Evolutionary conservation across 2,329 filamentous ascomycete genomes (phyloP), one percentile per base, ranked within the genome.

Genomic region (Penicillium capsulatum): DNA sequence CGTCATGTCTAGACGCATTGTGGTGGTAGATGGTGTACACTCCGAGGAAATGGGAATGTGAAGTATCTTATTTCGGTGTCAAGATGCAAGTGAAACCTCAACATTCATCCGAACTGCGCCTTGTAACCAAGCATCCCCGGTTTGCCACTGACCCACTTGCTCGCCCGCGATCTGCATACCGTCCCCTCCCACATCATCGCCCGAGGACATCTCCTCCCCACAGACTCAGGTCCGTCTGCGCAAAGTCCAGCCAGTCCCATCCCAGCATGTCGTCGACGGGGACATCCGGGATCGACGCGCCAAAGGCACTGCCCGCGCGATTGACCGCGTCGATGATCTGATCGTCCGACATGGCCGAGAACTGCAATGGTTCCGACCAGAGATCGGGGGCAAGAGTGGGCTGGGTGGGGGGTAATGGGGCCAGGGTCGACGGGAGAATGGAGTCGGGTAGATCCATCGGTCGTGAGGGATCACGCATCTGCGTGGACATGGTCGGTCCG

Each of bases 261-360:
- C 73, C 75, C 27, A 72, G 71, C 60, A 77, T 72, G 32, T 82
- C 77, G 27, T 81, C 77, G 64, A 79, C 74, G 0, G 76, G 74
- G 7, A 82, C 65, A 45, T 77, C 74, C 4, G 73, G 71, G 41
- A 78, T 70, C 2, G 68, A 71, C 1, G 72, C 68, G 13, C 79
- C 75, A 45, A 83, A 76, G 11, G 75, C 73, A 17, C 79, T 75
- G 3, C 75, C 79, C 1, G 79, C 77, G 45, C 78, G 75, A 53
- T 81, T 82, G 17, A 84, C 71, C 3, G 80, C 78, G 47, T 83
- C 79, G 4, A 79, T 72, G 32, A 84, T 81, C 55, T 85, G 80
- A 42, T 82, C 74, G 41, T 83, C 79, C 1, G 81, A 84, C 81
- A 85, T 85, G 20, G 79, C 70, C 2, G 79, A 83, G 57, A 84